Evolutionary conservation across 2,329 filamentous ascomycete genomes (phyloP), one percentile per base, ranked within the genome.

Genomic region (Sphaerulina populicola): DNA sequence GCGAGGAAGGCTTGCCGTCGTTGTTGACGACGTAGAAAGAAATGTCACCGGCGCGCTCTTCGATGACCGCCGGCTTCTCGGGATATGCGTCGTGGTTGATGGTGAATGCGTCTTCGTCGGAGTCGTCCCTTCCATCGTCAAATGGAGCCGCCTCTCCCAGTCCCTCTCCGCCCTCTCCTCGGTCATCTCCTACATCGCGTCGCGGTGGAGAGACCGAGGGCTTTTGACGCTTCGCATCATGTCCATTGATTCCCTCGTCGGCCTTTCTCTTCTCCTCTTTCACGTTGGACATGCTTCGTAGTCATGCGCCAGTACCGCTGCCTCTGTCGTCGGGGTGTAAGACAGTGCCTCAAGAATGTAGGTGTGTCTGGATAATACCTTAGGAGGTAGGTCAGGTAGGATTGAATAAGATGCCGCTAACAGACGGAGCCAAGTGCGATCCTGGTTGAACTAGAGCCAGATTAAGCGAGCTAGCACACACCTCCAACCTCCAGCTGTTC

Each of bases 21-120:
- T 98, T 98, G 76, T 97, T 97, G 63, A 98, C 93, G 6, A 97
- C 93, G 43, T 90, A 84, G 69, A 97, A 97, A 68, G 97, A 89
- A 61, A 98, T 97, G 58, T 94, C 88, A 64, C 90, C 89, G 65
- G 84, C 86, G 62, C 89, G 85, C 71, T 98, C 93, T 72, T 98
- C 93, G 58, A 94, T 78, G 4, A 95, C 91, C 7, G 90, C 91
- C 5, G 88, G 86, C 82, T 94, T 96, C 70, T 95, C 89, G 1
- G 89, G 89, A 63, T 93, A 96, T 1, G 86, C 88, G 27, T 58
- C 75, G 6, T 68, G 69, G 5, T 72, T 68, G 57, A 72, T 68
- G 41, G 7, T 58, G 29, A 48, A 48, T 23, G 23, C 27, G 48
- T 30, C 62, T 48, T 42, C 45, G 35, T 48, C 51, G 43, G 30